phyloP scores from a whole-genome alignment of 768 basidiomycete genomes.

The Podaxis pistillaris region DNA sequence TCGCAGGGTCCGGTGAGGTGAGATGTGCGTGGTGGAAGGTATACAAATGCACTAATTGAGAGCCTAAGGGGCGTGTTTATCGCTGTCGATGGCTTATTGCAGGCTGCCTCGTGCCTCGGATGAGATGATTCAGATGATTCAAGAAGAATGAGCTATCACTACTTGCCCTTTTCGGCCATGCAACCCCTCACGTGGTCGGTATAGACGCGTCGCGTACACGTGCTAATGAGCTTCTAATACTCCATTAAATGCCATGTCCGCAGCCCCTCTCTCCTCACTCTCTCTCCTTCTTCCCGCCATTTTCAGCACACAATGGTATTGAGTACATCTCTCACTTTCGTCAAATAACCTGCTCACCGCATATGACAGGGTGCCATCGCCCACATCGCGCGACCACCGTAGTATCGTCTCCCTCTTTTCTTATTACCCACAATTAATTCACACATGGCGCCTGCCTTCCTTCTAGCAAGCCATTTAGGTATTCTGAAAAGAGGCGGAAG shows the following conservation, averaged over 20 bases:
- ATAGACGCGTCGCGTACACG: slow-evolving; percentile 9
- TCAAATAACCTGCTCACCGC: background rate
- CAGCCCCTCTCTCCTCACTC: background rate
- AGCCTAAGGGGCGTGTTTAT: slow-evolving; percentile 7
- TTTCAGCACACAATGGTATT: background rate
- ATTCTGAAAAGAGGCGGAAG: background rate
- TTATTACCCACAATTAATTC: background rate
- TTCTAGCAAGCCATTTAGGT: background rate
- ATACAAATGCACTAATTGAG: background rate
- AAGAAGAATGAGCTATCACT: background rate
- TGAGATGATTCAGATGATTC: background rate
- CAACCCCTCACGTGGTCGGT: slow-evolving; percentile 1
- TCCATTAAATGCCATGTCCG: background rate
- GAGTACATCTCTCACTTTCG: background rate
- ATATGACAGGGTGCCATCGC: background rate
- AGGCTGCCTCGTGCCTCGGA: slow-evolving; percentile 4
- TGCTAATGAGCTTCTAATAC: slow-evolving; percentile 1
- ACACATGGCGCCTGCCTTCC: background rate
- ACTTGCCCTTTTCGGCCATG: background rate
- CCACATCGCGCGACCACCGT: background rate
- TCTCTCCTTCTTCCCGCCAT: background rate
- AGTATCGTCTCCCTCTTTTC: background rate
- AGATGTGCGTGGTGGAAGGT: slow-evolving; percentile 12
- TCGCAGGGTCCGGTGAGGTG: slow-evolving; percentile 10
- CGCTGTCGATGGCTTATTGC: slow-evolving; percentile 3